A percentile compares a stretch with the other conserved stretches of the same genome.
These are phyloP conservation scores for Cyphellophora attinorum DNA, from an alignment of 2,329 filamentous ascomycete species.

Conservation along the genomic window DNA sequence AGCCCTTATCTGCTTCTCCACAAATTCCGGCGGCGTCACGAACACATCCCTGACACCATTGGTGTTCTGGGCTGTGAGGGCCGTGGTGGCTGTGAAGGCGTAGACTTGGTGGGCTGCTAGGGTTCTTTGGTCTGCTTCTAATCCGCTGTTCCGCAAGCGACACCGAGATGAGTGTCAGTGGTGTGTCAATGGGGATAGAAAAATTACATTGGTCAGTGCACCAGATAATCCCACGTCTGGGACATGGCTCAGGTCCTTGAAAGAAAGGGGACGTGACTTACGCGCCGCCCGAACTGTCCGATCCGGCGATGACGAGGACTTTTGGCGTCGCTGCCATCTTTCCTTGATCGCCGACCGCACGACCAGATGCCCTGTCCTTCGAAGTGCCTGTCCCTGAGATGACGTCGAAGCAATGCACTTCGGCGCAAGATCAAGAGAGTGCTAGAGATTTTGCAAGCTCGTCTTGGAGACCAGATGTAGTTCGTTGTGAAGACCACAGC, in stretches of 20 bases:
- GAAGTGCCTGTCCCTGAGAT: too few relatives aligned
- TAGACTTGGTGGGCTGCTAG: conserved; percentile 88
- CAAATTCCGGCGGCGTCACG: conserved; percentile 65
- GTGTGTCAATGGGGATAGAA: neutral
- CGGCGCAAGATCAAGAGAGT: too few relatives aligned
- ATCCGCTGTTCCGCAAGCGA: conserved; percentile 57
- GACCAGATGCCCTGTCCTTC: too few relatives aligned
- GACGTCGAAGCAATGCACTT: too few relatives aligned
- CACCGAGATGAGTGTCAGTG: too few relatives aligned
- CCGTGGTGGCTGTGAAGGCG: conserved; percentile 91
- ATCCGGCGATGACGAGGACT: conserved; percentile 76
- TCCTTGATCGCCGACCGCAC: too few relatives aligned
- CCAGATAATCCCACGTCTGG: too few relatives aligned
- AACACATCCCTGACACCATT: conserved; percentile 74
- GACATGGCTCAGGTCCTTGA: too few relatives aligned
- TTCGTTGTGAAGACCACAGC: too few relatives aligned
- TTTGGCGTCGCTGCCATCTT: conserved; percentile 38
- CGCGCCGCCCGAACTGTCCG: conserved; percentile 86
- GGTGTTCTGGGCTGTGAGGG: conserved; percentile 94
- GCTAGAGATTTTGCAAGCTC: too few relatives aligned
- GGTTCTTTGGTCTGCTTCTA: conserved; percentile 94
- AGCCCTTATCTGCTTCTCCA: conserved; percentile 75
- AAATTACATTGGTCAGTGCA: too few relatives aligned
- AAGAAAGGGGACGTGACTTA: conserved; percentile 34
- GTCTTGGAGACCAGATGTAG: too few relatives aligned